phyloP scores from a whole-genome alignment of 2,329 filamentous ascomycete genomes.

The Aspergillus candidus region DNA sequence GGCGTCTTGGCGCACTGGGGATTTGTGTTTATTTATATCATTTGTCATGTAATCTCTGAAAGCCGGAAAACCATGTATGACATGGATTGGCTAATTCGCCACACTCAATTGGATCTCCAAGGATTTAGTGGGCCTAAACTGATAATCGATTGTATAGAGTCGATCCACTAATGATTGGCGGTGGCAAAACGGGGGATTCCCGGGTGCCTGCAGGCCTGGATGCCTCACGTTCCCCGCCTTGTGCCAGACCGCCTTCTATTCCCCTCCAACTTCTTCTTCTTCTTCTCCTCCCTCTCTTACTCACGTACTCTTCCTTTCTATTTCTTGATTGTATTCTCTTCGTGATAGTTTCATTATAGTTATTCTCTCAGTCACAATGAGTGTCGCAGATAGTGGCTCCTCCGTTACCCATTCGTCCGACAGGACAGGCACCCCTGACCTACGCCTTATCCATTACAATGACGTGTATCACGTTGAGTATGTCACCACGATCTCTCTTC shows the following conservation, averaged over 20 bases:
- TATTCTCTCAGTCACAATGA: slow-evolving; percentile 16
- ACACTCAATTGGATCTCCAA: too few species aligned
- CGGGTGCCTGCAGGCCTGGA: slow-evolving; percentile 1
- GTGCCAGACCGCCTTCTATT: background rate
- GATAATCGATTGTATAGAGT: too few species aligned
- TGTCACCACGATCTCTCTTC: slow-evolving; percentile 6
- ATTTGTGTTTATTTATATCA: too few species aligned
- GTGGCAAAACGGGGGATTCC: background rate
- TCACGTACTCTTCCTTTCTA: background rate
- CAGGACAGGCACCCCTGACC: slow-evolving; percentile 53
- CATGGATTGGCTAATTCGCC: too few species aligned
- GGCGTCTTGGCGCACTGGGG: too few species aligned
- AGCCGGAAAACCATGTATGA: too few species aligned
- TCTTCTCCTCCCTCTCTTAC: slow-evolving; percentile 3
- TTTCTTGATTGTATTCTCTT: background rate
- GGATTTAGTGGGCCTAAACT: too few species aligned
- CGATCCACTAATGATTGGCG: slow-evolving; percentile 1
- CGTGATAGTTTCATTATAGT: background rate
- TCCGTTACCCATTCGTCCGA: slow-evolving; percentile 41
- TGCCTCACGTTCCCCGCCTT: background rate
- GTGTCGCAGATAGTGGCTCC: slow-evolving; percentile 28
- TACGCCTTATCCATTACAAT: slow-evolving; percentile 85
- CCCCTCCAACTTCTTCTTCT: background rate
- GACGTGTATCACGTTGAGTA: slow-evolving; percentile 87
- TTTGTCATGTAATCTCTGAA: too few species aligned